Conservation (phyloP, 169 alveolate species). For the Eimeria brunetti region DNA sequence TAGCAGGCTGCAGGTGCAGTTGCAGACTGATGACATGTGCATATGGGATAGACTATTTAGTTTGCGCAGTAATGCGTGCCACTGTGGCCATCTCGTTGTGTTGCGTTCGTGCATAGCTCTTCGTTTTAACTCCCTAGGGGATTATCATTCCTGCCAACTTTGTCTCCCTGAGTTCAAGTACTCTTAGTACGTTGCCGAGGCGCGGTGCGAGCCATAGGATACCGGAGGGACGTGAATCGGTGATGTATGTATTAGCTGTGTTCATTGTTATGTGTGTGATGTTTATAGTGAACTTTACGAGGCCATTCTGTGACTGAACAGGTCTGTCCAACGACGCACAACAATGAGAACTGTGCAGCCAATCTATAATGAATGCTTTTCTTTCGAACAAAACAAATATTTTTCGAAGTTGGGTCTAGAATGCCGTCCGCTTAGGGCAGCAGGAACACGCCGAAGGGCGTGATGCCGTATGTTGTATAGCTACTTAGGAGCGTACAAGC, state of each 20-base stretch:
- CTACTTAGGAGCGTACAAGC: neutral
- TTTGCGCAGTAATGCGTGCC: constrained; percentile 32
- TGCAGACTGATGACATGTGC: constrained; percentile 12
- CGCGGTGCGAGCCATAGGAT: constrained; percentile 28
- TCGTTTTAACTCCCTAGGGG: constrained; percentile 36
- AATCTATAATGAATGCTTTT: constrained; percentile 26
- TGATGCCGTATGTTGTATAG: neutral
- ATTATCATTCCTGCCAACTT: neutral
- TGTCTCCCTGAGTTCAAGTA: neutral
- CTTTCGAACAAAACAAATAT: constrained; percentile 53
- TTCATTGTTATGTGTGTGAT: constrained; percentile 24
- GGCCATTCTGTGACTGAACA: constrained; percentile 57
- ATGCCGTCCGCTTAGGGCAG: neutral
- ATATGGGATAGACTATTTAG: neutral
- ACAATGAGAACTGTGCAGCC: constrained; percentile 49
- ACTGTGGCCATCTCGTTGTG: neutral
- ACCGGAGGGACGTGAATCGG: neutral
- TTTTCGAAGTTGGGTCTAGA: constrained; percentile 4
- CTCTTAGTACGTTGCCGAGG: neutral
- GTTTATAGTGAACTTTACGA: neutral
- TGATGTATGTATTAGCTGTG: constrained; percentile 8
- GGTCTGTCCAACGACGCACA: constrained; percentile 18
- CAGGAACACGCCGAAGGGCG: neutral
- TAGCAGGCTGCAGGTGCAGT: neutral
- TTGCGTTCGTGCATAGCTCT: constrained; percentile 6